A percentile compares a stretch with the other conserved stretches of the same genome.
phyloP scores from a whole-genome alignment of 495 filamentous ascomycete genomes.

The Rhypophila decipiens region DNA sequence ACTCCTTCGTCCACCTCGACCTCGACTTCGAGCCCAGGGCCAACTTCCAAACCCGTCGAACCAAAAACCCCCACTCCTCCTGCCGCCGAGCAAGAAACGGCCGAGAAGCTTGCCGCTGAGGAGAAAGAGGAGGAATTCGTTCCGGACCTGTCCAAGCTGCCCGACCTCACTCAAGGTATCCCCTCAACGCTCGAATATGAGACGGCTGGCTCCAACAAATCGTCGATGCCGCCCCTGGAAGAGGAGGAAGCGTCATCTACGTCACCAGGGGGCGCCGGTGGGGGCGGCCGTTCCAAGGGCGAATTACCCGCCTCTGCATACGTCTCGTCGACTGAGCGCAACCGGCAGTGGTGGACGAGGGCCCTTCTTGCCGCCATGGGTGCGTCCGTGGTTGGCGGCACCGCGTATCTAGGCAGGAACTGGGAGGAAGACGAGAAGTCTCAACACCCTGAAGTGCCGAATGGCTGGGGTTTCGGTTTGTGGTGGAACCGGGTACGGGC shows the following conservation, averaged over 20 bases:
- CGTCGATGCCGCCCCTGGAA: constrained; percentile 52
- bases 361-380: constrained; percentile 40
- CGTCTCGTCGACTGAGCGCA: constrained; percentile 80
- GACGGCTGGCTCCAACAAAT: constrained; percentile 40
- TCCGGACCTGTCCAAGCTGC: constrained; percentile 54
- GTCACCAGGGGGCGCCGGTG: constrained; percentile 42
- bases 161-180: constrained; percentile 85
- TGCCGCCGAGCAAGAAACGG: constrained; percentile 6
- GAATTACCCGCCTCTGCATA: constrained; percentile 79
- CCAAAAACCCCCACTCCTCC: not conserved
- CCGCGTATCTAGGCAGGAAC: constrained; percentile 69
- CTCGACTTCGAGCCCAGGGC: not conserved
- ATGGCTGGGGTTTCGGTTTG: constrained; percentile 50
- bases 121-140: constrained; percentile 21
- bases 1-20: not conserved
- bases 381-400: constrained; percentile 27
- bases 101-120: not conserved
- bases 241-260: constrained; percentile 44
- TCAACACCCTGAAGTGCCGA: constrained; percentile 61
- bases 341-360: constrained; percentile 63
- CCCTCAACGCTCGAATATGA: constrained; percentile 81
- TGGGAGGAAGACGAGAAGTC: constrained; percentile 72
- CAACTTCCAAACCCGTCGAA: not conserved
- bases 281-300: constrained; percentile 40
- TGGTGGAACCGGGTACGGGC: constrained; percentile 76